Base-by-base conservation (phyloP, 495 filamentous ascomycete species). In the Articulospora tetracladia region DNA sequence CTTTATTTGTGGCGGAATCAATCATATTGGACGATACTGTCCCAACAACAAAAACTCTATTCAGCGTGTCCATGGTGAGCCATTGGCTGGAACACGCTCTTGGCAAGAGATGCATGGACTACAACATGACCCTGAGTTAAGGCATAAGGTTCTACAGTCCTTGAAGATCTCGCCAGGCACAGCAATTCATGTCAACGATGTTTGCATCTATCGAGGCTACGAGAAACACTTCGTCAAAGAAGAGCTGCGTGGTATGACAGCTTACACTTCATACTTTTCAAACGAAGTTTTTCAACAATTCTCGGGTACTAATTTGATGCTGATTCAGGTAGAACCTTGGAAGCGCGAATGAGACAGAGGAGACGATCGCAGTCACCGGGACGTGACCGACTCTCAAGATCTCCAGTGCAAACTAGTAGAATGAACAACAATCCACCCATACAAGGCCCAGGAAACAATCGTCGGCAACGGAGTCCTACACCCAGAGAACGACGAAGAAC, bases 21-120 rank as follows among this genome's bases (percentile, higher is more conserved):
- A 25, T 4, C 61, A 64, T 20, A 64, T 64, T 11, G 61, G 59
- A 15, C 12, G 56, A 24, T 64, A 64, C 52, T 64, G 61, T 34
- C 61, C 56, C 8, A 39, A 28, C 11, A 48, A 34, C 19, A 30
- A 34, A 12, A 51, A 34, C n/a, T 3, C 11, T 0, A 56, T 64
- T 28, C 41, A 26, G n/a, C 15, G 20, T 12, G 44, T 49, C 17
- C 28, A 15, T 6, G 55, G 56, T 1, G 34, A 59, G 51, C 61
- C 61, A 36, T 30, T 59, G 10, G 34, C 61, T 17, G 61, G 61
- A 32, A 59, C 61, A 7, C n/a, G 36, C 7, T 36, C 50, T 3
- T 64, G 61, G 61, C 57, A 55, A 25, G 56, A 64, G 10, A 55
- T 28, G 51, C 50, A 55, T 32, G 51, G 56, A 0, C 27, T 64